Base-by-base conservation (phyloP, 176 grass and related monocot genomes). In the Panicum miliaceum region DNA sequence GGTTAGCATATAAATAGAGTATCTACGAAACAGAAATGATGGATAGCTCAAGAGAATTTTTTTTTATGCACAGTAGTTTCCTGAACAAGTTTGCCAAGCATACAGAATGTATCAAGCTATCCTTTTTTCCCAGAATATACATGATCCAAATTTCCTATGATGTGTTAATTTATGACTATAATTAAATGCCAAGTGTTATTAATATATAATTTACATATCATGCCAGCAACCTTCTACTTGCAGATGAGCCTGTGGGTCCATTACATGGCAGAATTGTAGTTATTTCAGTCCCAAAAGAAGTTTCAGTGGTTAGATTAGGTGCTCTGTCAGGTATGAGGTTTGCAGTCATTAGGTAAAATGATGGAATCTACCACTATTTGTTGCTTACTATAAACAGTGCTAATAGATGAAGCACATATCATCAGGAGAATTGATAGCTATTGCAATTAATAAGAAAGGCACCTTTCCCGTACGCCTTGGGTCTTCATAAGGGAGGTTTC, bases 391-490 rank as follows among this genome's bases (percentile, higher is more conserved):
- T 35, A 32, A 82, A 40, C 3, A 5, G 56, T 76, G 29, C 20
- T 3, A 9, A 40, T 38, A 57, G 8, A 81, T 23, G 11, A 57
- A 38, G 47, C 52, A 75, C 22, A 82, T 53, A 63, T 63, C 64
- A 63, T 63, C 64, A 62, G 4, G 70, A 71, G 48, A 38, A 32
- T 13, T 37, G 18, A 64, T 25, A 77, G 56, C 68, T 42, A 65
- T 57, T 73, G 64, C 48, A 86, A 52, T 25, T 52, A 50, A 43
- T 52, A 75, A 80, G 64, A 84, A 85, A 61, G 34, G 40, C 71
- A 99, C 96, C 96, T 99, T 99, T 48, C 96, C 96, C 23, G 89
- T 99, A n/a, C 93, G 91, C 73, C 96, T 99, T 54, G 96, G 81
- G 77, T 99, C 96, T 73, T 43, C 47, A 20, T 96, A 99, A 57